These are phyloP conservation scores for Peziza echinospora DNA, from an alignment of 495 filamentous ascomycete genomes.

Conservation along the genomic window DNA sequence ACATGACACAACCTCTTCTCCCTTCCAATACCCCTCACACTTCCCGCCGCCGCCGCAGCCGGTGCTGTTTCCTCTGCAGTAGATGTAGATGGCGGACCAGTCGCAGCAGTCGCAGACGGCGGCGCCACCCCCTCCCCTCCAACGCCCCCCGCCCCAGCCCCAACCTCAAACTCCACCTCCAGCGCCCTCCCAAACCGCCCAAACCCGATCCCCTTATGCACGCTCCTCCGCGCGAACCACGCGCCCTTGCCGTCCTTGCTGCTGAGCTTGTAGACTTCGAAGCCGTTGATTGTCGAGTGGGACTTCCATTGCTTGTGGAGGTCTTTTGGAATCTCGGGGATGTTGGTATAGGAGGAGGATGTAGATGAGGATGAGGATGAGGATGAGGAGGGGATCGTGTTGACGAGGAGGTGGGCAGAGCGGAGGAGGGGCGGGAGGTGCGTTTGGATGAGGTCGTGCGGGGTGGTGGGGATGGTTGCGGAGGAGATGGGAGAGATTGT, in stretches of 20 bases:
- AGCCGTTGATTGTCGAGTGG: constrained; percentile 56
- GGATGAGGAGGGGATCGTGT: constrained; percentile 12
- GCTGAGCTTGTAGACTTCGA: constrained; percentile 57
- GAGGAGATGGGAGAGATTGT: constrained; percentile 41
- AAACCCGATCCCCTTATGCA: constrained; percentile 59
- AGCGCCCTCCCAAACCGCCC: constrained; percentile 37
- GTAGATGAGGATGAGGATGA: constrained; percentile 29
- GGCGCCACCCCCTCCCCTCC: constrained; percentile 24
- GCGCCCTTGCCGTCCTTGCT: constrained; percentile 61
- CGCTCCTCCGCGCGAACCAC: constrained; percentile 75
- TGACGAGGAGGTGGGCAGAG: constrained; percentile 36
- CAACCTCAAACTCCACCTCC: constrained; percentile 29
- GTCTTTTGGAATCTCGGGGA: constrained; percentile 36
- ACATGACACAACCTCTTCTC: constrained; percentile 50
- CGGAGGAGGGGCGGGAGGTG: constrained; percentile 44
- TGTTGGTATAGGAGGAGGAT: constrained; percentile 23
- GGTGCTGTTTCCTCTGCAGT: constrained; percentile 38
- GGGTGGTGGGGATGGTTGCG: constrained; percentile 33
- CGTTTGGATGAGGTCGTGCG: constrained; percentile 28
- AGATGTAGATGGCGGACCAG: too few species aligned
- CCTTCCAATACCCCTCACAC: constrained; percentile 54
- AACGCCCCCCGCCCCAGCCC: constrained; percentile 31
- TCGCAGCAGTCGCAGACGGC: constrained; percentile 37
- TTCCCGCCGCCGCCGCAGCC: constrained; percentile 40
- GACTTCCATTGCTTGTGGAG: constrained; percentile 87